Evolutionary conservation across 2,329 filamentous ascomycete genomes (phyloP).

Genomic region (Mycosphaerella sp.): DNA sequence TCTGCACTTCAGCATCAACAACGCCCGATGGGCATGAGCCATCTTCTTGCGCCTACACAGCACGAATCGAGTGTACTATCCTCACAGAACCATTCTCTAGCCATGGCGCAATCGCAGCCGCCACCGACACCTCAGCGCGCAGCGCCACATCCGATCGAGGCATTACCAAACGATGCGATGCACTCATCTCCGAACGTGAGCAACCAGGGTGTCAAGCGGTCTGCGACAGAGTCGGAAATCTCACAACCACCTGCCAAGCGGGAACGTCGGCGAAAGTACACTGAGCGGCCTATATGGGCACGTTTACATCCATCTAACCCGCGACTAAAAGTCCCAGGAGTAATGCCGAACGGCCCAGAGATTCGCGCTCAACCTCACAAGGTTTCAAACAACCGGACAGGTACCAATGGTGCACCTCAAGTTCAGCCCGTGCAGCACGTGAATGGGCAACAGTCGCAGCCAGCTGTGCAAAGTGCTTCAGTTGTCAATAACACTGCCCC

Average conservation of each 20-base stretch:
- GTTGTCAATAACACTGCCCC: slow-evolving; percentile 7
- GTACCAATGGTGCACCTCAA: background rate
- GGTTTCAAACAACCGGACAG: background rate
- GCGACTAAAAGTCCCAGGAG: slow-evolving; percentile 7
- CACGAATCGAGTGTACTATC: slow-evolving; percentile 10
- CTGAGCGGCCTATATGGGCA: slow-evolving; percentile 33
- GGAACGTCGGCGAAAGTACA: slow-evolving; percentile 26
- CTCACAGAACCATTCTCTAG: slow-evolving; percentile 6
- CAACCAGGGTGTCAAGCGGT: slow-evolving; percentile 10
- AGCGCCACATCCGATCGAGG: background rate
- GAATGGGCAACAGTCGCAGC: slow-evolving; percentile 4
- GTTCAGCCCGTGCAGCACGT: slow-evolving; percentile 8
- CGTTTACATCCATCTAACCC: slow-evolving; percentile 30
- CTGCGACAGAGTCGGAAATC: slow-evolving; percentile 22
- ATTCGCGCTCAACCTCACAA: slow-evolving; percentile 3
- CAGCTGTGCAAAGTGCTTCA: background rate
- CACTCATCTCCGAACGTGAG: slow-evolving; percentile 5
- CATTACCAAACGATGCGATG: background rate
- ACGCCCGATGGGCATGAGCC: slow-evolving; percentile 29
- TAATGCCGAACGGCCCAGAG: slow-evolving; percentile 10
- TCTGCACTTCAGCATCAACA: slow-evolving; percentile 23
- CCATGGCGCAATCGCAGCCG: slow-evolving; percentile 7
- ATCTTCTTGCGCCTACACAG: slow-evolving; percentile 27
- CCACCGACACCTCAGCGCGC: slow-evolving; percentile 1
- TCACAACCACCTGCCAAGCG: slow-evolving; percentile 28